Conservation (phyloP, 257 asterid species). For the Osmanthus fragrans region DNA sequence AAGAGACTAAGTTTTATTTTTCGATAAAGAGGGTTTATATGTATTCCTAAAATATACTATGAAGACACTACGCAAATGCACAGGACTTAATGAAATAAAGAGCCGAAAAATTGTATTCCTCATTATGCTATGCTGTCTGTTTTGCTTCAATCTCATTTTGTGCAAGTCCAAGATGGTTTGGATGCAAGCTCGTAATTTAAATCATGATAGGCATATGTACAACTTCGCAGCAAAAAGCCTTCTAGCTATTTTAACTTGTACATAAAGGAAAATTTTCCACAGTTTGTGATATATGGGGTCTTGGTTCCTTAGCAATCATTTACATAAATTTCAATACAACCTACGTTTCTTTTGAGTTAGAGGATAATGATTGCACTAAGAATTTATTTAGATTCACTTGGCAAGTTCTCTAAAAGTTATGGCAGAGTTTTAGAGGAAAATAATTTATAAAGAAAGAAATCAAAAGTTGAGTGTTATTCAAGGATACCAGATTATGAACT, state of each 20-base stretch:
- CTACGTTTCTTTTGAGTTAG: not conserved
- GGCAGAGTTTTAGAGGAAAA: not conserved
- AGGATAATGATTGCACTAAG: not conserved
- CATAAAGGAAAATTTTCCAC: not conserved
- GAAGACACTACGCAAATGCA: not conserved
- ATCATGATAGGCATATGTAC: not conserved
- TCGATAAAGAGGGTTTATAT: not conserved
- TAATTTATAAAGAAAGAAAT: not conserved
- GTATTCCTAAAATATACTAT: not conserved
- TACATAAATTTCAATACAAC: not conserved
- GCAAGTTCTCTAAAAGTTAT: not conserved
- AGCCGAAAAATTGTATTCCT: not conserved
- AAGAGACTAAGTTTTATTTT: not conserved
- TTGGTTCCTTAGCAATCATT: not conserved
- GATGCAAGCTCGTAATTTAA: not conserved
- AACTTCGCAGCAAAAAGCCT: not conserved
- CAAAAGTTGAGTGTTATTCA: not conserved
- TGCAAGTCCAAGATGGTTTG: not conserved
- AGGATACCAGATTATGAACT: conserved; percentile 86
- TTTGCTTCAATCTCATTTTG: not conserved
- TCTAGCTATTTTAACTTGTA: not conserved
- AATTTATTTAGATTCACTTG: not conserved
- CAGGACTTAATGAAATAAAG: not conserved
- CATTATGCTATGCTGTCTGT: not conserved
- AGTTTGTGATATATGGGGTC: not conserved